phyloP scores from a whole-genome alignment of 2,329 filamentous ascomycete species.

The Aspergillus sojae region DNA sequence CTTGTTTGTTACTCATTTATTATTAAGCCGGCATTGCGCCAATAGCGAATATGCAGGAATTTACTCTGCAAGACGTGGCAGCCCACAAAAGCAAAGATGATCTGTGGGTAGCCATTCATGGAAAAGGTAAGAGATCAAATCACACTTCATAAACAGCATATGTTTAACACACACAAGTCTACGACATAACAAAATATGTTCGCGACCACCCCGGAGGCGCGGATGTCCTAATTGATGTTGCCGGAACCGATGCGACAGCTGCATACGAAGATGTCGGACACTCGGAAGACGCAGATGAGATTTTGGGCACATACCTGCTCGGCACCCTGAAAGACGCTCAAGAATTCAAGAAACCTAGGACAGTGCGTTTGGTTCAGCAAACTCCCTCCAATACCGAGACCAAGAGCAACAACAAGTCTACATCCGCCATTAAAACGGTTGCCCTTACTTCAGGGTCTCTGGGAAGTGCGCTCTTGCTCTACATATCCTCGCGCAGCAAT shows the following conservation, averaged over 20 bases:
- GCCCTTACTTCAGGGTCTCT: slow-evolving; percentile 4
- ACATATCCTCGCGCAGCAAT: not conserved
- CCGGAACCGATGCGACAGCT: slow-evolving; percentile 45
- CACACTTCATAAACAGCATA: not conserved
- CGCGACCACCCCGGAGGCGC: slow-evolving; percentile 58
- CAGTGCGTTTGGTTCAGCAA: slow-evolving; percentile 24
- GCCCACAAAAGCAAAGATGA: slow-evolving; percentile 53
- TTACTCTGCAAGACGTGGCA: slow-evolving; percentile 43
- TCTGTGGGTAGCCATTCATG: slow-evolving; percentile 60
- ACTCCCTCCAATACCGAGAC: not conserved
- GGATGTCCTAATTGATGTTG: slow-evolving; percentile 44
- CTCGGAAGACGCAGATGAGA: slow-evolving; percentile 49
- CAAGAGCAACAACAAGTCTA: not conserved
- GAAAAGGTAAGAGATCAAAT: slow-evolving; percentile 47
- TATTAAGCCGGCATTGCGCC: not conserved
- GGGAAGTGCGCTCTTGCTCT: not conserved
- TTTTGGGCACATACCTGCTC: slow-evolving; percentile 40
- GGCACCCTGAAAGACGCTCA: slow-evolving; percentile 35
- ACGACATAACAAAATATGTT: slow-evolving; percentile 60
- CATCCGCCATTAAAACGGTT: slow-evolving; percentile 1
- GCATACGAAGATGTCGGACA: slow-evolving; percentile 51
- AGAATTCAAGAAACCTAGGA: slow-evolving; percentile 16
- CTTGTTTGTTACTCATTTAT: not conserved
- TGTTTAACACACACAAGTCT: slow-evolving; percentile 46
- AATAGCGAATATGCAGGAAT: slow-evolving; percentile 20